Evolutionary conservation across 192 early-diverging fungal genomes (phyloP).

Genomic region (Rhizophagus sp.): DNA sequence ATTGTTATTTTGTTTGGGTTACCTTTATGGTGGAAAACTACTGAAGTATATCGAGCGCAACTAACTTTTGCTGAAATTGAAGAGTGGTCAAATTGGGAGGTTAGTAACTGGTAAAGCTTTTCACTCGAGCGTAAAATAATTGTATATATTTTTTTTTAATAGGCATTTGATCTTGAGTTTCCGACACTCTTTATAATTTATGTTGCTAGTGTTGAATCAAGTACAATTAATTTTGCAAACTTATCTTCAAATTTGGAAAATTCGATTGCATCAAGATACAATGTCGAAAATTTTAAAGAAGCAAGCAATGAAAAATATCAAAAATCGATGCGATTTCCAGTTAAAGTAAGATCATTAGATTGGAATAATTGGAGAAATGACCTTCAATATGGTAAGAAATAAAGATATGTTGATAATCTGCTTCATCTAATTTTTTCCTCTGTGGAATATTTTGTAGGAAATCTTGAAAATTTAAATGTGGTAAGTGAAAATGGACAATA

Average conservation of each 20-base stretch:
- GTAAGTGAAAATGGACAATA: conserved; percentile 36
- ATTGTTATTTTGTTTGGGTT: conserved; percentile 59
- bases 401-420: neutral
- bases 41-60: conserved; percentile 75
- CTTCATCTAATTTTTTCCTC: neutral
- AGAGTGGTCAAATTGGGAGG: conserved; percentile 52
- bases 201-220: neutral
- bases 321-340: conserved; percentile 31
- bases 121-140: neutral
- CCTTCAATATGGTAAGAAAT: conserved; percentile 3
- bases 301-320: neutral
- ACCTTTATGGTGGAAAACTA: conserved; percentile 83
- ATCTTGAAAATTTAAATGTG: conserved; percentile 3
- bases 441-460: neutral
- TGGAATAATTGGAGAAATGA: conserved; percentile 12
- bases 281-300: neutral
- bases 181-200: conserved; percentile 31
- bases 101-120: conserved; percentile 23
- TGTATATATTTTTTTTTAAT: conserved; percentile 2
- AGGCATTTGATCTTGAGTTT: conserved; percentile 38
- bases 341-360: conserved; percentile 16
- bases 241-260: neutral
- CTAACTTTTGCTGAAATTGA: conserved; percentile 67
- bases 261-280: conserved; percentile 6
- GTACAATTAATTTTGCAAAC: conserved; percentile 19